A percentile compares a stretch with the other conserved stretches of the same genome.
Conservation (phyloP, 768 basidiomycete genomes). For the Boletus sp. region DNA sequence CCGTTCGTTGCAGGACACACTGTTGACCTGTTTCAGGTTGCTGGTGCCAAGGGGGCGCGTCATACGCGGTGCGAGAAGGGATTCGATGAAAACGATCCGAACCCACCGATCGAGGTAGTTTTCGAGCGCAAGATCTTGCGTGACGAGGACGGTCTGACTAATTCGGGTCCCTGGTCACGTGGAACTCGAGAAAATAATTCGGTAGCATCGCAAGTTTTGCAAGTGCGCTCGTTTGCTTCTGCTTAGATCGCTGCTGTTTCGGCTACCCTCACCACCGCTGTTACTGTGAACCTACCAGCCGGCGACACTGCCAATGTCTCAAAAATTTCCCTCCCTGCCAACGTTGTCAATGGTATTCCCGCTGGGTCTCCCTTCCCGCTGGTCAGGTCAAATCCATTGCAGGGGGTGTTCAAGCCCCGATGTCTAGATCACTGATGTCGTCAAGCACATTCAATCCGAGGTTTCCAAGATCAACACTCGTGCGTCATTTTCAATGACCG, state of each 20-base stretch:
- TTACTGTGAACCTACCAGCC: conserved; percentile 9
- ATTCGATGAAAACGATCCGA: background rate
- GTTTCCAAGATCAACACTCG: background rate
- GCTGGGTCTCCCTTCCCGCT: background rate
- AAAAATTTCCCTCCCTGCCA: background rate
- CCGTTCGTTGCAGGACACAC: conserved; percentile 45
- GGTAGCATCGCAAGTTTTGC: too few species aligned
- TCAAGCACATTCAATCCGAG: background rate
- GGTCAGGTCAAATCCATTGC: too few species aligned
- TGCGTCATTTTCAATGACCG: conserved; percentile 24
- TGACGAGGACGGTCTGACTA: conserved; percentile 92
- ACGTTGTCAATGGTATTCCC: background rate
- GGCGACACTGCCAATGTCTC: background rate
- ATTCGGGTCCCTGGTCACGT: too few species aligned
- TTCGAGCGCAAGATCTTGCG: conserved; percentile 89
- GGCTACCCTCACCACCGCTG: conserved; percentile 26
- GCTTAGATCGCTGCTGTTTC: conserved; percentile 29
- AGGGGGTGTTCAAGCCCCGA: background rate
- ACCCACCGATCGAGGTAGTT: conserved; percentile 83
- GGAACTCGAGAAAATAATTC: too few species aligned
- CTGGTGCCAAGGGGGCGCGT: conserved; percentile 27
- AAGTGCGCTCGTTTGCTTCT: conserved; percentile 37
- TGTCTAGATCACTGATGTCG: too few species aligned
- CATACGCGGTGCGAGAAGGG: background rate
- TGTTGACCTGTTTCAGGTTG: conserved; percentile 88